Evolutionary conservation across 495 filamentous ascomycete genomes (phyloP).

Genomic region (Podospora bellae-mahoneyi): DNA sequence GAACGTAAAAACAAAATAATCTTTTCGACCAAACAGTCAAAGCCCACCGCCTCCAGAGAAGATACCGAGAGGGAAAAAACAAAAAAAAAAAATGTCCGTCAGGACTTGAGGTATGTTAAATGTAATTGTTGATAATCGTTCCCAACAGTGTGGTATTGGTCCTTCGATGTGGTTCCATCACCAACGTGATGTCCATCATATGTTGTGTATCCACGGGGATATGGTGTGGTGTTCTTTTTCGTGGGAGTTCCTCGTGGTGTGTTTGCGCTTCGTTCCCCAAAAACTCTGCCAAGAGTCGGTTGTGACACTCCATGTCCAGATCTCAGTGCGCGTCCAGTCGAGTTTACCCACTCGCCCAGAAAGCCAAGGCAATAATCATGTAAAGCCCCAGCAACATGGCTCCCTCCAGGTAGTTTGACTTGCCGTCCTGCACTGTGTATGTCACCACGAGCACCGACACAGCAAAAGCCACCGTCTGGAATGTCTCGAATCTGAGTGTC

Average conservation of each 20-base stretch:
- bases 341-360: constrained; percentile 63
- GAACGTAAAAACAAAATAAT: background rate
- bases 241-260: background rate
- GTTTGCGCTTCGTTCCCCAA: too few species aligned
- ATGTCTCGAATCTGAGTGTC: constrained; percentile 83
- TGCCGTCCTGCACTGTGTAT: constrained; percentile 89
- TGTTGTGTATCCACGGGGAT: too few species aligned
- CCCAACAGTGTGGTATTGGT: background rate
- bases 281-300: background rate
- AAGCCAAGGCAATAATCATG: constrained; percentile 81
- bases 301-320: background rate
- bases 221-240: background rate
- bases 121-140: background rate
- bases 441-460: constrained; percentile 86
- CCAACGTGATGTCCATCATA: background rate
- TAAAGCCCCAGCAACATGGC: constrained; percentile 70
- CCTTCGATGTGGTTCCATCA: background rate
- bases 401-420: constrained; percentile 93
- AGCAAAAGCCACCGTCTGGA: constrained; percentile 93
- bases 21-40: background rate
- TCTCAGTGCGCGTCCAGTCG: background rate
- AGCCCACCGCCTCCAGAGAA: background rate
- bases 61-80: background rate
- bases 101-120: background rate
- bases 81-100: background rate